Evolutionary conservation across 2,329 filamentous ascomycete species (phyloP).

Genomic region (Aspergillus latus): DNA sequence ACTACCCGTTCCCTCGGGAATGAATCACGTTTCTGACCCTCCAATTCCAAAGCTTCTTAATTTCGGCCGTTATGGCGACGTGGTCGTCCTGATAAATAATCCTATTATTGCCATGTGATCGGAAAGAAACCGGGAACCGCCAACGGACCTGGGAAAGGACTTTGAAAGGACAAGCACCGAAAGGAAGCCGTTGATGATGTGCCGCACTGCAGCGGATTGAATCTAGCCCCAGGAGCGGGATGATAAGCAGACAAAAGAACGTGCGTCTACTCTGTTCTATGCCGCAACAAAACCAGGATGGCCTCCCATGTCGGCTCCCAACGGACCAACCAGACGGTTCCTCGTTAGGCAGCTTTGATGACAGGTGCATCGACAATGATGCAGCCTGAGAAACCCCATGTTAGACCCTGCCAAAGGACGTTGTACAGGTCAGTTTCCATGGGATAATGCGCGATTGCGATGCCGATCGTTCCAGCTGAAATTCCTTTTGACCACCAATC

Average conservation of each 20-base stretch:
- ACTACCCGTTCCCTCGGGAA: not conserved
- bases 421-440: not conserved
- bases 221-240: slow-evolving; percentile 3
- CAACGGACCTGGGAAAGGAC: not conserved
- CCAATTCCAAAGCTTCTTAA: not conserved
- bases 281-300: slow-evolving; percentile 12
- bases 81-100: not conserved
- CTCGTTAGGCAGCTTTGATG: slow-evolving; percentile 4
- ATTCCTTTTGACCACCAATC: slow-evolving; percentile 23
- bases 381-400: not conserved
- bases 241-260: slow-evolving; percentile 13
- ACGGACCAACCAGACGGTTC: slow-evolving; percentile 14
- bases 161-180: not conserved
- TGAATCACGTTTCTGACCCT: slow-evolving; percentile 1
- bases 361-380: slow-evolving; percentile 10
- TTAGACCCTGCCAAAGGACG: not conserved
- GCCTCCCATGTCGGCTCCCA: not conserved
- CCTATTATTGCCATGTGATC: slow-evolving; percentile 10
- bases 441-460: not conserved
- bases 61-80: not conserved
- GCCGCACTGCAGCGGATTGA: not conserved
- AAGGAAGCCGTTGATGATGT: slow-evolving; percentile 4
- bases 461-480: slow-evolving; percentile 27
- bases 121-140: not conserved
- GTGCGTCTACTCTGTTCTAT: slow-evolving; percentile 1